Percentiles rank a stretch among this genome's conserved stretches.
Conservation (phyloP, 2,329 filamentous ascomycete genomes). For the Dactylellina leptospora region DNA sequence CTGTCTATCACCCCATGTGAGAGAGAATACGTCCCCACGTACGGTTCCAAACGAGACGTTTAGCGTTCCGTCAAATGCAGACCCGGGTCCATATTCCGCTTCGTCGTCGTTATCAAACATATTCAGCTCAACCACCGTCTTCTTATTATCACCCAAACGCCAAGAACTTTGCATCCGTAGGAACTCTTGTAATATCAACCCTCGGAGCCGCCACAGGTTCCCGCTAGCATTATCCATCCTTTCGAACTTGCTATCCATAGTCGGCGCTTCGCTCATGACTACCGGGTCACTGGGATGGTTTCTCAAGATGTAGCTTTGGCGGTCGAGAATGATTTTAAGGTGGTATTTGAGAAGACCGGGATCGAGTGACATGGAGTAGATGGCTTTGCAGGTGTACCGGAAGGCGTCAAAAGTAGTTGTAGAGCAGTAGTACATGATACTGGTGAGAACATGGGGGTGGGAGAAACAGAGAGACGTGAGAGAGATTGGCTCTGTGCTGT, state of each 20-base stretch:
- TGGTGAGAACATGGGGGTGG: slow-evolving; percentile 37
- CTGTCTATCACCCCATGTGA: slow-evolving; percentile 17
- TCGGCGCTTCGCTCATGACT: background rate
- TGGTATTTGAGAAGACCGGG: slow-evolving; percentile 31
- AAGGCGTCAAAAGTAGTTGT: slow-evolving; percentile 46
- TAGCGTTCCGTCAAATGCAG: slow-evolving; percentile 25
- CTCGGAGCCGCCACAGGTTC: slow-evolving; percentile 33
- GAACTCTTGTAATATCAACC: slow-evolving; percentile 27
- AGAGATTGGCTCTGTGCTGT: background rate
- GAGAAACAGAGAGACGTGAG: slow-evolving; percentile 14
- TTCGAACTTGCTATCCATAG: slow-evolving; percentile 25
- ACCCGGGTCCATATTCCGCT: background rate
- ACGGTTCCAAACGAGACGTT: slow-evolving; percentile 21
- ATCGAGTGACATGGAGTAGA: slow-evolving; percentile 50
- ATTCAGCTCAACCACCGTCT: slow-evolving; percentile 24
- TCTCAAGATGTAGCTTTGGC: slow-evolving; percentile 7
- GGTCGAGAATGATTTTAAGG: slow-evolving; percentile 23
- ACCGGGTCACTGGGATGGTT: background rate
- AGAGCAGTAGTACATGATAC: slow-evolving; percentile 31
- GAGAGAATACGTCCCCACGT: slow-evolving; percentile 19
- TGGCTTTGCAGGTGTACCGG: slow-evolving; percentile 42
- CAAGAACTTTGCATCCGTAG: slow-evolving; percentile 42
- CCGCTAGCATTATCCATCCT: slow-evolving; percentile 15
- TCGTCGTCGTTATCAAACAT: background rate
- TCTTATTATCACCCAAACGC: slow-evolving; percentile 35